Percentiles rank a stretch among this genome's conserved stretches.
Evolutionary conservation across 2,329 filamentous ascomycete species (phyloP).

Genomic region (Endocalyx cinctus): DNA sequence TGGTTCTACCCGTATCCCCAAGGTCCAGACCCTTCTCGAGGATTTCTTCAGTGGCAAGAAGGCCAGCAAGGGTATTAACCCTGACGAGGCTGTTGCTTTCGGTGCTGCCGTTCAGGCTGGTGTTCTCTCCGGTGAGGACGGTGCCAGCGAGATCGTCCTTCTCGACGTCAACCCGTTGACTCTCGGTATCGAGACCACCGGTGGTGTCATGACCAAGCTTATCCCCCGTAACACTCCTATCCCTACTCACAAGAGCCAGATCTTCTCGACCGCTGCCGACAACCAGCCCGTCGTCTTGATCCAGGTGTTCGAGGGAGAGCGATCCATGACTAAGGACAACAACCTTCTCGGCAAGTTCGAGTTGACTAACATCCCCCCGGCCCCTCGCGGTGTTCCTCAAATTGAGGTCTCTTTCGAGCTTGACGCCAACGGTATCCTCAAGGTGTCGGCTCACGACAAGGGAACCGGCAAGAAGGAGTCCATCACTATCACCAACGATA

Average conservation of each 20-base stretch:
- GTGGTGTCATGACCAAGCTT: conserved; percentile 95
- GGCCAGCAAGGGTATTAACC: conserved; percentile 99
- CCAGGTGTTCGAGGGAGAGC: conserved; percentile 93
- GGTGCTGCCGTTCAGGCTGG: conserved; percentile 96
- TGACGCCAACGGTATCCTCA: conserved; percentile 96
- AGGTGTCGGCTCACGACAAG: conserved; percentile 95
- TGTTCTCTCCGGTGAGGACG: conserved; percentile 85
- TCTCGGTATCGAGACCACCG: conserved; percentile 95
- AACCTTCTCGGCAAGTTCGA: conserved; percentile 98
- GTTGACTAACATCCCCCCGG: conserved; percentile 90
- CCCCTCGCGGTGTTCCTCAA: conserved; percentile 92
- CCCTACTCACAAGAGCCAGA: conserved; percentile 94
- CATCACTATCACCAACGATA: conserved; percentile 99
- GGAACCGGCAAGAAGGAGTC: conserved; percentile 95
- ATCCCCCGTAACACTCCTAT: conserved; percentile 94
- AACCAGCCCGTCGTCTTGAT: conserved; percentile 96
- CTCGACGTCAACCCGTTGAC: conserved; percentile 98
- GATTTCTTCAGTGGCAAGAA: conserved; percentile 96
- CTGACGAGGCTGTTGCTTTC: conserved; percentile 97
- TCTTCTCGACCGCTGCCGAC: conserved; percentile 94
- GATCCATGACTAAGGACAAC: conserved; percentile 93
- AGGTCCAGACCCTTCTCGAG: conserved; percentile 91
- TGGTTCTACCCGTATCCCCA: conserved; percentile 98
- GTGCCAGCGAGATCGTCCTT: conserved; percentile 75
- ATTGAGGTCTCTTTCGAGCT: conserved; percentile 98